Conservation (phyloP, 1,284 basidiomycete genomes). For the Ceratobasidium sp. region DNA sequence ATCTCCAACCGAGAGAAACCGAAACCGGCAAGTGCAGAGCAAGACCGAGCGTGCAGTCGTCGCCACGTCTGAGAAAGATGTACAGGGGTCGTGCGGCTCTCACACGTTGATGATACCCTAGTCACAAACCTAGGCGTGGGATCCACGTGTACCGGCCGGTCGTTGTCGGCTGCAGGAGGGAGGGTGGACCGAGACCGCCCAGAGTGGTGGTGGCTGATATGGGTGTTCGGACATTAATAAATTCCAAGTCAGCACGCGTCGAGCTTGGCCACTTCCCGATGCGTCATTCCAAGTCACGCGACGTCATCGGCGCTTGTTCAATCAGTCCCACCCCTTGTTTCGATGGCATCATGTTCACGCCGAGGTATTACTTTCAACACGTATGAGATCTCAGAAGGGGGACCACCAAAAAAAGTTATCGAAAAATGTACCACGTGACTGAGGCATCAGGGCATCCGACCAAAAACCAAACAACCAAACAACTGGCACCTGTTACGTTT, state of each 20-base stretch:
- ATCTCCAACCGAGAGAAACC: not conserved
- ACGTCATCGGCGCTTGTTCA: conserved; percentile 20
- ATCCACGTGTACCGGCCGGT: conserved; percentile 19
- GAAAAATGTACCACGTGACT: too few species aligned
- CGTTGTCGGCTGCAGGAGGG: not conserved
- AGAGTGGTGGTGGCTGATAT: conserved; percentile 10
- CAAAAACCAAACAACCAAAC: too few species aligned
- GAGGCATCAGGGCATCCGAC: too few species aligned
- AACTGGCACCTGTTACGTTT: too few species aligned
- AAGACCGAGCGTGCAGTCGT: conserved; percentile 26
- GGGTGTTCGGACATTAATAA: conserved; percentile 20
- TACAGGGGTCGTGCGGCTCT: conserved; percentile 41
- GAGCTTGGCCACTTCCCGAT: conserved; percentile 13
- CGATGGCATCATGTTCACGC: too few species aligned
- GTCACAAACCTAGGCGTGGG: conserved; percentile 19
- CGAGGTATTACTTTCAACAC: too few species aligned
- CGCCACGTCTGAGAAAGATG: conserved; percentile 12
- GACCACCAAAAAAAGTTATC: too few species aligned
- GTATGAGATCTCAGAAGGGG: too few species aligned
- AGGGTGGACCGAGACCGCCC: not conserved
- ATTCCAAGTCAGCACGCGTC: conserved; percentile 23
- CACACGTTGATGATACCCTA: conserved; percentile 28
- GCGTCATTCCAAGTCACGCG: conserved; percentile 35
- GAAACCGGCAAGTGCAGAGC: not conserved
- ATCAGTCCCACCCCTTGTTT: too few species aligned